These are phyloP conservation scores for Lepraria neglecta DNA, from an alignment of 495 filamentous ascomycete genomes.

Conservation along the genomic window DNA sequence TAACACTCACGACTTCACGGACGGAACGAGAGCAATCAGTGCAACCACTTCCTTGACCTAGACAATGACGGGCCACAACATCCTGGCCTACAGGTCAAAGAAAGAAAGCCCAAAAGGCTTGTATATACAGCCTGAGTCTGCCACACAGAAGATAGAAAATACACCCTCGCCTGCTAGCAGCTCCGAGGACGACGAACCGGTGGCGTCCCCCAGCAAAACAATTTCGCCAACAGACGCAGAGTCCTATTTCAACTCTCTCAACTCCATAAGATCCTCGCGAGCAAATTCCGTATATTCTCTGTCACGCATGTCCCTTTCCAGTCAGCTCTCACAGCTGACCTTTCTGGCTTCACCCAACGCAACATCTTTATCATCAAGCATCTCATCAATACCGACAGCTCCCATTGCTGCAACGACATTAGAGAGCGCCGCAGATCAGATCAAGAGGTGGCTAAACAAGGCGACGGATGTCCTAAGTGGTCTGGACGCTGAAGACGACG, in stretches of 20 bases:
- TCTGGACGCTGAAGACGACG: slow-evolving; percentile 88
- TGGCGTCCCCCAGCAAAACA: slow-evolving; percentile 8
- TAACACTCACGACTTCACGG: not conserved
- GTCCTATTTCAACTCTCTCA: slow-evolving; percentile 47
- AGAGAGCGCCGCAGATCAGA: slow-evolving; percentile 78
- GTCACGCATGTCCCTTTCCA: slow-evolving; percentile 80
- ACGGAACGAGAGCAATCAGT: not conserved
- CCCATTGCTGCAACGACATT: slow-evolving; percentile 70
- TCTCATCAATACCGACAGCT: slow-evolving; percentile 75
- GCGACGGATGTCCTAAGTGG: slow-evolving; percentile 78
- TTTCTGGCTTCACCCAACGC: slow-evolving; percentile 80
- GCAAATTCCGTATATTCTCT: slow-evolving; percentile 81
- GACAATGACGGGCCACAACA: slow-evolving; percentile 5
- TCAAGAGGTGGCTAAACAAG: slow-evolving; percentile 84
- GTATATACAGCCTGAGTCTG: slow-evolving; percentile 5
- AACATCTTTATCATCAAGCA: slow-evolving; percentile 68
- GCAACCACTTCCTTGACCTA: not conserved
- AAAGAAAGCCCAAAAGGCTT: slow-evolving; percentile 9
- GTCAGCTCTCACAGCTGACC: slow-evolving; percentile 81
- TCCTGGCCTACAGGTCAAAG: slow-evolving; percentile 1
- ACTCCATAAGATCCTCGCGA: slow-evolving; percentile 41
- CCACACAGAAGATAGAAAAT: not conserved
- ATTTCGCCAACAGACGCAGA: slow-evolving; percentile 39
- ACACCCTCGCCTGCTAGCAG: slow-evolving; percentile 24
- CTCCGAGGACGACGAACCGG: slow-evolving; percentile 34